Conservation (phyloP, 2,329 filamentous ascomycete species). For the Macroventuria anomochaeta region DNA sequence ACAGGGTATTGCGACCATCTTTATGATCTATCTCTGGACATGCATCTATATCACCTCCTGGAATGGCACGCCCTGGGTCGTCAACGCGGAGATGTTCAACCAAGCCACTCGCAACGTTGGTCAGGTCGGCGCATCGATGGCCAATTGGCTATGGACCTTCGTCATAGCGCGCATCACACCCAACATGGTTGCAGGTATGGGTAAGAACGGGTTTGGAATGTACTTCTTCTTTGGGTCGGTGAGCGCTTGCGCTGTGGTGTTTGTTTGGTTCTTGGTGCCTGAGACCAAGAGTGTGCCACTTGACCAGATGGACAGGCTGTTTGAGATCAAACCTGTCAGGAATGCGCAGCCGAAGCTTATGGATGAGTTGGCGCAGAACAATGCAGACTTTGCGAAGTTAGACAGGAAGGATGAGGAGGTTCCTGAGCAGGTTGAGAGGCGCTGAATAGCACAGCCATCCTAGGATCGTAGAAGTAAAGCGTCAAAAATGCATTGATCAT, state of each 20-base stretch:
- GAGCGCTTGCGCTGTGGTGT: conserved; percentile 52
- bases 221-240: conserved; percentile 59
- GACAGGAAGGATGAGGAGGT: conserved; percentile 12
- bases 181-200: conserved; percentile 64
- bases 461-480: too few relatives aligned
- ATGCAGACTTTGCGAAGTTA: conserved; percentile 13
- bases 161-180: conserved; percentile 72
- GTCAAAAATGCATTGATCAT: too few relatives aligned
- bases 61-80: conserved; percentile 79
- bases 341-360: conserved; percentile 44
- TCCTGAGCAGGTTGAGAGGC: conserved; percentile 9
- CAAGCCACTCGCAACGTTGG: conserved; percentile 65
- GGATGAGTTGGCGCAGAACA: conserved; percentile 16
- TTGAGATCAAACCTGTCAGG: conserved; percentile 52
- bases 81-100: conserved; percentile 77
- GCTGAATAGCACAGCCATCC: background rate
- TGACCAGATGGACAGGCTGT: conserved; percentile 57
- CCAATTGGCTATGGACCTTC: conserved; percentile 78
- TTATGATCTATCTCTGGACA: conserved; percentile 79
- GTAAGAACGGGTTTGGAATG: conserved; percentile 45
- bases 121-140: conserved; percentile 68
- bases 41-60: conserved; percentile 73
- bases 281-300: conserved; percentile 56
- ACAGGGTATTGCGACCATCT: conserved; percentile 67
- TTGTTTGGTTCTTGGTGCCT: conserved; percentile 50